Base-by-base conservation (phyloP, 2,329 filamentous ascomycete species). In the Rachicladosporium sp. region DNA sequence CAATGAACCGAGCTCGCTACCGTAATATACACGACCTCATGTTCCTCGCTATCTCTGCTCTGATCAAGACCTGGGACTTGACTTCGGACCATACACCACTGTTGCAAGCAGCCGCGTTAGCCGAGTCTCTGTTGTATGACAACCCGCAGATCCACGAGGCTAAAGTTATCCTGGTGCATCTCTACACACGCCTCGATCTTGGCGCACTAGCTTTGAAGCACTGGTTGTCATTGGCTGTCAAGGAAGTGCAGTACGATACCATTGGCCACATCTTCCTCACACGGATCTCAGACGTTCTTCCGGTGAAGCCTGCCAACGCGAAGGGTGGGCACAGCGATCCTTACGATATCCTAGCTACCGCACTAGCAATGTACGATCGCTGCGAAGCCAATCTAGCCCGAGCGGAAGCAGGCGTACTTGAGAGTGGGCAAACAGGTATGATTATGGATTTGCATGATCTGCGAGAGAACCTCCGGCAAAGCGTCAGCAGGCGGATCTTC, bases 201-300 rank as follows among this genome's bases (percentile, higher is more conserved):
- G 55, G 53, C 10, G 51, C 50, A 11, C 46, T 54, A 6, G 56
- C 58, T 1, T 49, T 56, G 38, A 40, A 41, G 3, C 35, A 53
- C 10, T 60, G 56, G 41, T 50, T 55, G 31, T 53, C 50, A 6
- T 47, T 61, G 8, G 49, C 43, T 29, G 44, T 60, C n/a, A 60
- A 59, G 37, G 56, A 60, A 36, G 51, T 61, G 5, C 59, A 61
- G 31, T 46, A 52, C 38, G 59, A 61, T 33, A 61, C 59, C 5
- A 46, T 60, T 11, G 54, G 52, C 4, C 58, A 61, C 35, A 49
- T 48, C 2, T 46, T 60, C 4, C 52, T 58, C 35, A 59, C 58
- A 6, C 44, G 50, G 6, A 38, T 61, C 3, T 53, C 57, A 6
- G 44, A 52, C 15, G 48, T 47, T 6, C 56, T 59, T 35, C 57